phyloP scores from a whole-genome alignment of 192 early-diverging fungal species.

The Dimargaris verticillata region DNA sequence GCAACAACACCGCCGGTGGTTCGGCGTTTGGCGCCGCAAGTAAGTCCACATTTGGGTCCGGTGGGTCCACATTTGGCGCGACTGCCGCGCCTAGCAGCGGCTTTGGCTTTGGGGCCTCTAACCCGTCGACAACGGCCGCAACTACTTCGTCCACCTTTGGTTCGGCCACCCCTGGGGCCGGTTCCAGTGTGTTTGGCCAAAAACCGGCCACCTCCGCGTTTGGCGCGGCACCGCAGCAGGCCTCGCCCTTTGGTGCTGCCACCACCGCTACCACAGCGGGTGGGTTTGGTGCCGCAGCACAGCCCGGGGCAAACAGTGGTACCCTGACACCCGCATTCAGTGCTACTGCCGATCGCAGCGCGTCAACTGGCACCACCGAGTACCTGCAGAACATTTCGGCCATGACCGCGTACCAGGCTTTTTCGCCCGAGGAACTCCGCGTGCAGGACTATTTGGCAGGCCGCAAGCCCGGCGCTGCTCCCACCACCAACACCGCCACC shows the following conservation, averaged over 20 bases:
- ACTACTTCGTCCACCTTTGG: neutral
- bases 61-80: neutral
- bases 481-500: neutral
- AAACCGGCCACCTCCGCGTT: constrained; percentile 5
- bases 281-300: constrained; percentile 24
- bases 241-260: constrained; percentile 28
- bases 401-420: constrained; percentile 73
- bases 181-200: constrained; percentile 1
- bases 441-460: constrained; percentile 73
- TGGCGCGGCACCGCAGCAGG: constrained; percentile 14
- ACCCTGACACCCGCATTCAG: constrained; percentile 15
- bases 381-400: constrained; percentile 55
- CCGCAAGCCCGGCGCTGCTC: constrained; percentile 18
- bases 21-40: constrained; percentile 1
- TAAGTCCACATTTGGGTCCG: neutral
- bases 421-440: constrained; percentile 79
- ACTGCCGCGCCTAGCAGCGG: neutral
- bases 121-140: too few relatives aligned
- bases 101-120: neutral
- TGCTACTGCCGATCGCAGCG: constrained; percentile 36
- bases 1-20: constrained; percentile 1
- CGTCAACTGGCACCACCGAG: constrained; percentile 36
- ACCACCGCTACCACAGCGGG: constrained; percentile 19
- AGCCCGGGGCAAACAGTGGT: constrained; percentile 21
- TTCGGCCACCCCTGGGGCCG: neutral